Percentiles rank a stretch among this genome's conserved stretches.
Evolutionary conservation across 208 protist species (phyloP).

Genomic region (Acanthamoeba quina): DNA sequence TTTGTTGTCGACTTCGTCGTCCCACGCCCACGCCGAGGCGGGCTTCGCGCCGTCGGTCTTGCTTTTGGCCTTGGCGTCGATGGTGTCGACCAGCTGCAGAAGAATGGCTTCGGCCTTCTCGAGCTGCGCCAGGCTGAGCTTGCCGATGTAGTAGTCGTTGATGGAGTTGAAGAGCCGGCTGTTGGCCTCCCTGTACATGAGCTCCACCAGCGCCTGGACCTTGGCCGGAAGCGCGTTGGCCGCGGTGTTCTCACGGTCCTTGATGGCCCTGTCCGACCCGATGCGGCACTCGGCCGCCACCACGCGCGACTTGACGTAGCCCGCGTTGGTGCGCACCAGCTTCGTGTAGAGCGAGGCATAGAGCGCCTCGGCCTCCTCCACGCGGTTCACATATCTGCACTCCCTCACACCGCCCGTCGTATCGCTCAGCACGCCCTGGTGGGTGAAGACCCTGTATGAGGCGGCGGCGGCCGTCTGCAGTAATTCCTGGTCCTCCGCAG

Average conservation of each 20-base stretch:
- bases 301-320: constrained; percentile 41
- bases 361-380: constrained; percentile 48
- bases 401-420: not conserved
- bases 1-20: not conserved
- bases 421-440: not conserved
- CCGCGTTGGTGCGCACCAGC: not conserved
- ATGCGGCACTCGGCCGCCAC: not conserved
- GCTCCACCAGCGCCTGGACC: constrained; percentile 13
- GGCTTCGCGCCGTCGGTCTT: not conserved
- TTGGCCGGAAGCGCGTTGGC: not conserved
- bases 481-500: not conserved
- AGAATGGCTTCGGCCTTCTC: constrained; percentile 29
- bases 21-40: not conserved
- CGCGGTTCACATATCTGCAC: not conserved
- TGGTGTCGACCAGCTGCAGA: not conserved
- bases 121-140: constrained; percentile 3
- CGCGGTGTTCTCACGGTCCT: not conserved
- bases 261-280: constrained; percentile 5
- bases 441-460: constrained; percentile 41
- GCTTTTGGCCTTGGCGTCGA: not conserved
- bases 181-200: constrained; percentile 6
- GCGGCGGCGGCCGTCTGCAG: not conserved
- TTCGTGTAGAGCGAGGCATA: constrained; percentile 18
- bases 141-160: constrained; percentile 27
- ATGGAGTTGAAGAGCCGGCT: constrained; percentile 6